Percentiles rank a stretch among this genome's conserved stretches.
These are phyloP conservation scores for Alternaria alternata DNA, from an alignment of 2,329 filamentous ascomycete genomes.

Conservation along the genomic window DNA sequence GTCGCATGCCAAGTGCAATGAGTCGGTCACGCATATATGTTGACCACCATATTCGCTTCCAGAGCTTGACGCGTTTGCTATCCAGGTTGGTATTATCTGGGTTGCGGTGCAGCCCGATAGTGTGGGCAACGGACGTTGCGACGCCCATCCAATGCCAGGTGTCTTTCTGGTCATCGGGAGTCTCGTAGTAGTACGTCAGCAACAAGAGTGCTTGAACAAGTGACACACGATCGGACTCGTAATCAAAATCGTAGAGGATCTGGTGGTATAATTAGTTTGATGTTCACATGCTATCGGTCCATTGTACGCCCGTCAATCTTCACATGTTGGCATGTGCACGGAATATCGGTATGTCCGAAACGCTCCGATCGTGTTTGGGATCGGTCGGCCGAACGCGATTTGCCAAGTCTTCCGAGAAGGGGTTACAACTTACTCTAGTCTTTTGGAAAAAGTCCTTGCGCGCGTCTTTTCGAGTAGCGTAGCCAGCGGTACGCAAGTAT, in stretches of 20 bases:
- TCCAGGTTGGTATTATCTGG: conserved; percentile 81
- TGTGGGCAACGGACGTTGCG: conserved; percentile 89
- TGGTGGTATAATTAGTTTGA: conserved; percentile 47
- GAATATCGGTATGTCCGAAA: conserved; percentile 16
- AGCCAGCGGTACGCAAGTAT: conserved; percentile 78
- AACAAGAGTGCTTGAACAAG: conserved; percentile 87
- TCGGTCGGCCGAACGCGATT: conserved; percentile 19
- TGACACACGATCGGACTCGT: conserved; percentile 87
- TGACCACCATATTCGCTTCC: conserved; percentile 98
- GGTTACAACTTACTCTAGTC: conserved; percentile 71
- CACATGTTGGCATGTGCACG: conserved; percentile 22
- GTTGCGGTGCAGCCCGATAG: conserved; percentile 90
- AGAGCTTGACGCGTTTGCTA: conserved; percentile 76
- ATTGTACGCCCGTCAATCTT: background rate
- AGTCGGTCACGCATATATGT: conserved; percentile 94
- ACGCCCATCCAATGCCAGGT: conserved; percentile 99
- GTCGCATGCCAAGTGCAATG: conserved; percentile 90
- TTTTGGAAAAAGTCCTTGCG: conserved; percentile 89
- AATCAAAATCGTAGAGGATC: conserved; percentile 94
- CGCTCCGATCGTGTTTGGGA: conserved; percentile 7
- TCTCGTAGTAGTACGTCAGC: conserved; percentile 98
- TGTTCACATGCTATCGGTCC: conserved; percentile 1
- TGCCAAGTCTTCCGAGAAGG: conserved; percentile 13
- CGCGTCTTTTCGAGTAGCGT: conserved; percentile 78
- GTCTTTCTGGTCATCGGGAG: conserved; percentile 94